Base-by-base conservation (phyloP, 441 rosid genomes). In the Bruguiera hainesii region DNA sequence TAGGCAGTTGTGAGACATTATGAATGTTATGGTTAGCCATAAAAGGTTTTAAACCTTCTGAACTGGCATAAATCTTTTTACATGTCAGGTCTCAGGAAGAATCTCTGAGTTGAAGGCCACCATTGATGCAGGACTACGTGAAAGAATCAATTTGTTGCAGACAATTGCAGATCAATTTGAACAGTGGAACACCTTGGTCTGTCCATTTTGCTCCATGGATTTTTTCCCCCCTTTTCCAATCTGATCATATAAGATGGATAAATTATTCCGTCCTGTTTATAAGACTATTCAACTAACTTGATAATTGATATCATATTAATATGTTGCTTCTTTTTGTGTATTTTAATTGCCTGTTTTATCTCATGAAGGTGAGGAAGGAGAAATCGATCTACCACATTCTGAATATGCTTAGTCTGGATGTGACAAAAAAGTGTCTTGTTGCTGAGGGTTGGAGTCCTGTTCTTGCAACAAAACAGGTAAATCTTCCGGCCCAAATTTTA, bases 361-460 rank as follows among this genome's bases (percentile, higher is more conserved):
- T 68, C 6, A 5, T 77, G 78, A 77, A 87, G 96, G 93, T 80
- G 66, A 88, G 81, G 79, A 87, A 73, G 85, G 96, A 89, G 74
- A 89, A 86, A 77, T 87, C 96, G 52, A 67, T 86, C 72, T 81
- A 86, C 75, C 89, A 89, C 81, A 82, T 87, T 31, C 75, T 89
- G 62, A 86, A 87, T 70, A 84, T 86, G 90, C 96, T 89, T 51
- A 89, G 90, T 66, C 81, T 89, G 69, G 93, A 89, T 67, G 93
- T 87, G 73, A 86, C 96, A 46, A 89, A 86, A 70, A 89, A 84
- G 67, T 87, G 93, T 73, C 93, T 89, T 71, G 96, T 83, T 46
- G 90, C 81, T 65, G 96, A 89, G 78, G 91, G 85, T 25, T 89
- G 96, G 93, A 80, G 89, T 63, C 93, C 93, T 53, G 81, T 87